Evolutionary conservation across 108 stramenopile genomes (phyloP).

Genomic region (Schizochytrium sp.): DNA sequence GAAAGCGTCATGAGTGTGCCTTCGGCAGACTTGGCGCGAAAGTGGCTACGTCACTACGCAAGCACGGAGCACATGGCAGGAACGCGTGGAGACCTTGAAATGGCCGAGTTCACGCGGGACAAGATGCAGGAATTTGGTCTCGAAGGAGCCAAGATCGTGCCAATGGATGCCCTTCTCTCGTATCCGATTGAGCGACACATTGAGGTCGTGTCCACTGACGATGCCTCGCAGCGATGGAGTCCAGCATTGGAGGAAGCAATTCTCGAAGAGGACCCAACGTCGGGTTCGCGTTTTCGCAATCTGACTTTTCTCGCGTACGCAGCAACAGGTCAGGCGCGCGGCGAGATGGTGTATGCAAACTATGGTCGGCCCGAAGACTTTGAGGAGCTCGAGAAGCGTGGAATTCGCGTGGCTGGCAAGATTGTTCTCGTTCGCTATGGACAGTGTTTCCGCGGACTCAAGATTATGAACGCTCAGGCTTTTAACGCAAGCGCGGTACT

Average conservation of each 20-base stretch:
- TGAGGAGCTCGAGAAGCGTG: slow-evolving; percentile 35
- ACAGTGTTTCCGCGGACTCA: slow-evolving; percentile 60
- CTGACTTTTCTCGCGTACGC: slow-evolving; percentile 58
- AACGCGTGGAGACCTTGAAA: slow-evolving; percentile 47
- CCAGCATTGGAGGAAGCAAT: slow-evolving; percentile 48
- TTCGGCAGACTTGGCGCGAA: not conserved
- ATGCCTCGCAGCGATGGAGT: slow-evolving; percentile 26
- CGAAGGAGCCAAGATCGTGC: slow-evolving; percentile 31
- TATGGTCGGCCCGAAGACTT: slow-evolving; percentile 62
- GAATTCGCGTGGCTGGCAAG: slow-evolving; percentile 40
- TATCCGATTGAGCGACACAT: slow-evolving; percentile 39
- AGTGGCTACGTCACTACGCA: slow-evolving; percentile 1
- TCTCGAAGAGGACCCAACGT: slow-evolving; percentile 40
- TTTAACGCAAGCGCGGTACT: slow-evolving; percentile 48
- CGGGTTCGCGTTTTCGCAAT: slow-evolving; percentile 52
- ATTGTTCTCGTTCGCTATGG: slow-evolving; percentile 61
- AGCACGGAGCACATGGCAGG: slow-evolving; percentile 52
- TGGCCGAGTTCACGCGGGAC: slow-evolving; percentile 51
- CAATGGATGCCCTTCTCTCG: slow-evolving; percentile 43
- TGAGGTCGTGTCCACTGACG: not conserved
- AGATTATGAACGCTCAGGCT: slow-evolving; percentile 56
- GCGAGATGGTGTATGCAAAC: slow-evolving; percentile 54
- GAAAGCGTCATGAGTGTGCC: not conserved
- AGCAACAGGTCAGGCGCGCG: slow-evolving; percentile 43
- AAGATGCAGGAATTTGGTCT: slow-evolving; percentile 36